Percentiles rank a stretch among this genome's conserved stretches.
These are phyloP conservation scores for Cryptococcus maquisensis DNA, from an alignment of 1,284 basidiomycete genomes.

Conservation along the genomic window DNA sequence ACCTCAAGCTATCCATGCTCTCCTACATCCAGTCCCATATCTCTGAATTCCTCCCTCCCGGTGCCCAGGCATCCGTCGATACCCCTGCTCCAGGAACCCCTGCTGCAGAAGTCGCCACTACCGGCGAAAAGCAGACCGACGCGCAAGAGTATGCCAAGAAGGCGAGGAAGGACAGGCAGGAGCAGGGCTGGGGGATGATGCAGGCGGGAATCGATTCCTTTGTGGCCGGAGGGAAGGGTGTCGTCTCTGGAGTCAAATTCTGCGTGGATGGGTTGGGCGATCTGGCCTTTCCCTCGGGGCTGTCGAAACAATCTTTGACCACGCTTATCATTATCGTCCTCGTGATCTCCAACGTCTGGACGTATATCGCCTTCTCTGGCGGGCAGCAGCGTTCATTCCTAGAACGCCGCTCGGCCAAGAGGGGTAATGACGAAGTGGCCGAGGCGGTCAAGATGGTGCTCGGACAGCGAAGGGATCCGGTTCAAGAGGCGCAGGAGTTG, in stretches of 20 bases:
- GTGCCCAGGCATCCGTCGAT: conserved; percentile 33
- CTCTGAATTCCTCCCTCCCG: conserved; percentile 82
- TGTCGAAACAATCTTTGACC: conserved; percentile 54
- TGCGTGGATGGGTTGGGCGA: conserved; percentile 57
- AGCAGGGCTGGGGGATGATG: conserved; percentile 56
- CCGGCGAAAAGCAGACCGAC: conserved; percentile 13
- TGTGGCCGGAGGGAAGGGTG: conserved; percentile 62
- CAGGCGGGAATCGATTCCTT: conserved; percentile 84
- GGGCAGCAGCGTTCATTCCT: background rate
- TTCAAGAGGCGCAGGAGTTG: conserved; percentile 31
- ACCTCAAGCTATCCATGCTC: conserved; percentile 80
- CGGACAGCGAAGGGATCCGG: conserved; percentile 10
- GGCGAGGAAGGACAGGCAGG: conserved; percentile 28
- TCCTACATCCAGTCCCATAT: conserved; percentile 82
- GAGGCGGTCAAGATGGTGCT: conserved; percentile 31
- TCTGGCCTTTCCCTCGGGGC: conserved; percentile 58
- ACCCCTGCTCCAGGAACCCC: background rate
- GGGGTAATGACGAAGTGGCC: conserved; percentile 15
- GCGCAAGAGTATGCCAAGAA: conserved; percentile 42
- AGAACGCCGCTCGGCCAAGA: background rate
- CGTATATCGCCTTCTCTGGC: conserved; percentile 29
- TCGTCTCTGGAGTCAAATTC: conserved; percentile 64
- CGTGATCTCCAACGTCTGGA: conserved; percentile 63
- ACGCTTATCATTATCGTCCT: conserved; percentile 66
- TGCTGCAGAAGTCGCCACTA: background rate